Base-by-base conservation (phyloP, 306 rosid genomes). In the Astragalus membranaceus region DNA sequence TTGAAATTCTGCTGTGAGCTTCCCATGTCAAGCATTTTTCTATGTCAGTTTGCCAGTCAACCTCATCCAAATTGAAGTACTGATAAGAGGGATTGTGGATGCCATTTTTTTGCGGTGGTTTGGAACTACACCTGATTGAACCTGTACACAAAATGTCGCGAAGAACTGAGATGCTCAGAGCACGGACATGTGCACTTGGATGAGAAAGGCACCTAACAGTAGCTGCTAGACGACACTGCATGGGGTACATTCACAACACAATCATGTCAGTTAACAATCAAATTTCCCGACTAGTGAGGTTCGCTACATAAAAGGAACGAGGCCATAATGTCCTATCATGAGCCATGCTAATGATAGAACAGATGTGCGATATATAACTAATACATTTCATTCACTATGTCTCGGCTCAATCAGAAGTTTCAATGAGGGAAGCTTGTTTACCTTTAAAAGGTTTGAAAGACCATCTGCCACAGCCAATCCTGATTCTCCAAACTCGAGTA, bases 401-500 rank as follows among this genome's bases (percentile, higher is more conserved):
- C 13, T 35, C 30, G 10, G 37, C 54, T 57, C 50, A 65, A 72
- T 8, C 33, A 13, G 3, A 16, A 32, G 64, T 32, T 47, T 52
- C 29, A 63, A 57, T 5, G 0, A 61, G 36, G 53, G 55, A 51
- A 15, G 33, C 33, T 16, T 36, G 46, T 69, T 85, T 82, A 90
- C 96, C 96, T 88, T 90, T 55, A 90, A 74, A 61, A 90, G 87
- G 80, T 93, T 93, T 60, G 98, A 82, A 64, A 93, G 97, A 70
- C 98, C 98, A 64, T 90, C 97, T 36, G 97, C 92, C n/a, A 93
- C 88, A 10, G 94, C 89, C 71, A 90, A 23, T 58, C 97, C 96
- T 46, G 98, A 87, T 78, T 88, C 97, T 76, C 98, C 98, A 77
- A 85, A 87, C 82, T 82, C 90, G 20, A 90, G 88, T 66, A 90